These are phyloP conservation scores for Tolypocladium sp. DNA, from an alignment of 2,329 filamentous ascomycete genomes.

Conservation along the genomic window DNA sequence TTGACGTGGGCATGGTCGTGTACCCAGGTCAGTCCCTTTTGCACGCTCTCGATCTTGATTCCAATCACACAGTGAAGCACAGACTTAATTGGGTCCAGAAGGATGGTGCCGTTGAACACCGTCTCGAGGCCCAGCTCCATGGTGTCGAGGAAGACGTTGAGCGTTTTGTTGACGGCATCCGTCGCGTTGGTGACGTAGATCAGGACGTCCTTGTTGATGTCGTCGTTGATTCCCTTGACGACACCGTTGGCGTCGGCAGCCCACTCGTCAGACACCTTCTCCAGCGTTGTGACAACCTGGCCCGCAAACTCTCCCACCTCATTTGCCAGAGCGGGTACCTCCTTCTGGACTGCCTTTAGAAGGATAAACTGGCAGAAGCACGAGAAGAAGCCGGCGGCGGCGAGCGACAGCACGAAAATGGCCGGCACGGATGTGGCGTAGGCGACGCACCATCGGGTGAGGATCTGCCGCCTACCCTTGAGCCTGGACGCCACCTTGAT, in stretches of 20 bases:
- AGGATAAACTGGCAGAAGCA: slow-evolving; percentile 77
- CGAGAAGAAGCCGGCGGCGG: slow-evolving; percentile 70
- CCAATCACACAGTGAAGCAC: slow-evolving; percentile 82
- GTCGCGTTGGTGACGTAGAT: slow-evolving; percentile 84
- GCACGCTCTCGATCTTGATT: slow-evolving; percentile 74
- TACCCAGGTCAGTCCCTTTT: slow-evolving; percentile 90
- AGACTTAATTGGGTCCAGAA: slow-evolving; percentile 68
- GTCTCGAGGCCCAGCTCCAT: slow-evolving; percentile 66
- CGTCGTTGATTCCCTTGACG: slow-evolving; percentile 59
- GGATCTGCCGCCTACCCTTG: slow-evolving; percentile 55
- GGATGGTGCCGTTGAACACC: slow-evolving; percentile 74
- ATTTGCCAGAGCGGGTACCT: slow-evolving; percentile 64
- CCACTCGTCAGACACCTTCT: slow-evolving; percentile 69
- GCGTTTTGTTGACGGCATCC: slow-evolving; percentile 70
- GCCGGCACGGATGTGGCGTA: slow-evolving; percentile 81
- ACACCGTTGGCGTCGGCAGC: slow-evolving; percentile 65
- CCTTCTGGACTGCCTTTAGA: slow-evolving; percentile 61
- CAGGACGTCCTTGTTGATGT: slow-evolving; percentile 78
- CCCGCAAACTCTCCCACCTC: slow-evolving; percentile 74
- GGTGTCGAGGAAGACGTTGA: slow-evolving; percentile 71
- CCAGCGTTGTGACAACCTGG: slow-evolving; percentile 63
- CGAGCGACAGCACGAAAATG: slow-evolving; percentile 78
- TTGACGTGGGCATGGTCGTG: slow-evolving; percentile 75
- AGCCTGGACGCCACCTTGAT: slow-evolving; percentile 61
- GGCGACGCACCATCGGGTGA: slow-evolving; percentile 74